phyloP scores from a whole-genome alignment of 441 rosid genomes.

The Gossypium lobatum region DNA sequence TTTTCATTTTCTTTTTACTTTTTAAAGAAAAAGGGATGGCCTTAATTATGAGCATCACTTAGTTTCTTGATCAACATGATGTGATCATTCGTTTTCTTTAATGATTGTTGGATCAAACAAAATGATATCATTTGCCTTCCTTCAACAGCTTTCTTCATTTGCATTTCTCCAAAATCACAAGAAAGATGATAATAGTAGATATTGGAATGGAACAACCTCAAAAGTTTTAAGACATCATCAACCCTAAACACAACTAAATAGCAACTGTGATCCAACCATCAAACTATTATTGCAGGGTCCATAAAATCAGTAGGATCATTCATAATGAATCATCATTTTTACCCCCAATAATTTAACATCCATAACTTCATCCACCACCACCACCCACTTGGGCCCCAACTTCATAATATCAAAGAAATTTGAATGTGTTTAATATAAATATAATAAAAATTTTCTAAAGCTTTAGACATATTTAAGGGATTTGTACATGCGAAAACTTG shows the following conservation, averaged over 20 bases:
- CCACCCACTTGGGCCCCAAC: too few relatives aligned
- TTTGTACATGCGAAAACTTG: background rate
- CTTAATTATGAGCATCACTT: conserved; percentile 13
- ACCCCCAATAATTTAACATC: background rate
- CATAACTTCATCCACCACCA: background rate
- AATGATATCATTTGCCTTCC: background rate
- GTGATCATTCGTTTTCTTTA: background rate
- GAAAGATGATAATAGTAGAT: background rate
- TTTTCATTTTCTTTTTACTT: background rate
- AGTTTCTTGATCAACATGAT: background rate
- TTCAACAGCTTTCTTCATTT: background rate
- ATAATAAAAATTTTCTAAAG: too few relatives aligned
- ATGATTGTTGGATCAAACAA: background rate
- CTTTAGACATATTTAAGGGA: background rate
- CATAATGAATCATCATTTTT: background rate
- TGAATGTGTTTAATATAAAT: too few relatives aligned
- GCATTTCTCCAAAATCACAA: background rate
- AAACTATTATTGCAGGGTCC: background rate
- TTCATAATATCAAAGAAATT: background rate
- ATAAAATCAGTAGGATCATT: conserved; percentile 8
- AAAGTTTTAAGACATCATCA: background rate
- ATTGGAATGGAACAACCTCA: background rate
- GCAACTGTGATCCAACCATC: conserved; percentile 13
- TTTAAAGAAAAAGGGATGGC: background rate
- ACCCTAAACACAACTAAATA: background rate